phyloP scores from a whole-genome alignment of 768 basidiomycete genomes.

The Kwoniella pini region DNA sequence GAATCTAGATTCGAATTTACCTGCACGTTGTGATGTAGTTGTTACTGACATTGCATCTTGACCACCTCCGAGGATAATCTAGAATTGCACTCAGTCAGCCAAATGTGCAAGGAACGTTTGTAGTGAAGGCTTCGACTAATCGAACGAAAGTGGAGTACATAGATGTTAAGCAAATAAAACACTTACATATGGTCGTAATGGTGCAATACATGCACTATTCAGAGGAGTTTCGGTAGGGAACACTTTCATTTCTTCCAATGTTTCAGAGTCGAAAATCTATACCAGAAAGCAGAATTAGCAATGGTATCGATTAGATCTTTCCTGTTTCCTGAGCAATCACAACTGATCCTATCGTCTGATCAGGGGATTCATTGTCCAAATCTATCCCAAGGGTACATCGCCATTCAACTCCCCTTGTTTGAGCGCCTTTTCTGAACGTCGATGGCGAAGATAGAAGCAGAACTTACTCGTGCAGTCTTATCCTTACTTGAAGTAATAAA shows the following conservation, averaged over 20 bases:
- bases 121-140: no score
- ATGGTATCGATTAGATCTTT: no score
- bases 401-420: no score
- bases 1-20: conserved; percentile 97
- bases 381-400: no score
- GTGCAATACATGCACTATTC: conserved; percentile 87
- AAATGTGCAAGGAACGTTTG: no score
- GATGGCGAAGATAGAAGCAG: no score
- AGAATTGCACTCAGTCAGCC: neutral
- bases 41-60: conserved; percentile 98
- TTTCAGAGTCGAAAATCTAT: conserved; percentile 63
- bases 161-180: neutral
- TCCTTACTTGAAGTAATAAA: conserved; percentile 97
- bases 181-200: conserved; percentile 75
- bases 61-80: conserved; percentile 92
- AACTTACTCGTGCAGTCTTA: conserved; percentile 83
- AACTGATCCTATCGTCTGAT: no score
- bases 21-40: conserved; percentile 87
- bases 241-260: conserved; percentile 86
- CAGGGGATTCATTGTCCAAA: no score
- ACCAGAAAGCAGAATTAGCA: no score
- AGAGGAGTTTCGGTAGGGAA: conserved; percentile 90
- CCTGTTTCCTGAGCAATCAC: no score
- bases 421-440: no score
- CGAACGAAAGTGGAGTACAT: no score